These are phyloP conservation scores for Rhizopogon parksii DNA, from an alignment of 1,284 basidiomycete genomes.

Conservation along the genomic window DNA sequence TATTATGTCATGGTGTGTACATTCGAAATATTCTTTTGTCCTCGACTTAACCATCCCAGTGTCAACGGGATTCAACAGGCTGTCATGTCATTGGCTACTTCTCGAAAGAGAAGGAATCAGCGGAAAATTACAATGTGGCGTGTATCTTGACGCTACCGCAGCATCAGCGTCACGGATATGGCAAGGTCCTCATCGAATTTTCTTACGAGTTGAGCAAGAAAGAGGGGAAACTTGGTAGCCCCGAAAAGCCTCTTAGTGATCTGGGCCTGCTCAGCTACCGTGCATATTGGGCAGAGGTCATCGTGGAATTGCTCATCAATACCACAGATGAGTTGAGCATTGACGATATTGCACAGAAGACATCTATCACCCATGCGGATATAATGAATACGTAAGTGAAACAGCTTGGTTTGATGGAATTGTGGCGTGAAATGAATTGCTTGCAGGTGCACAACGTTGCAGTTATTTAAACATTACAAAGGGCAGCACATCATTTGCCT, in stretches of 20 bases:
- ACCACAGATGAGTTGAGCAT: conserved; percentile 79
- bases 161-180: conserved; percentile 94
- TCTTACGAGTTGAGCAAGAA: conserved; percentile 97
- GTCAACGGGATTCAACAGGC: conserved; percentile 82
- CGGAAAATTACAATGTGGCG: conserved; percentile 97
- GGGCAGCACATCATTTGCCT: conserved; percentile 92
- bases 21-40: conserved; percentile 5
- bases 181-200: conserved; percentile 95
- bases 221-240: conserved; percentile 92
- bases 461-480: conserved; percentile 95
- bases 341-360: conserved; percentile 96
- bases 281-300: conserved; percentile 97
- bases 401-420: conserved; percentile 7
- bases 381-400: conserved; percentile 92
- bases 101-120: conserved; percentile 98
- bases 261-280: conserved; percentile 90
- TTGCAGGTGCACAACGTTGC: conserved; percentile 82
- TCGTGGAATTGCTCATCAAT: conserved; percentile 84
- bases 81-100: conserved; percentile 98
- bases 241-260: conserved; percentile 97
- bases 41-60: conserved; percentile 35
- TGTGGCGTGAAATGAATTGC: conserved; percentile 9
- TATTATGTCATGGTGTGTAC: conserved; percentile 92
- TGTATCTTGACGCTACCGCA: conserved; percentile 98
- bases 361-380: conserved; percentile 94